Conservation (phyloP, 2,329 filamentous ascomycete species). For the Penicillium sp. region DNA sequence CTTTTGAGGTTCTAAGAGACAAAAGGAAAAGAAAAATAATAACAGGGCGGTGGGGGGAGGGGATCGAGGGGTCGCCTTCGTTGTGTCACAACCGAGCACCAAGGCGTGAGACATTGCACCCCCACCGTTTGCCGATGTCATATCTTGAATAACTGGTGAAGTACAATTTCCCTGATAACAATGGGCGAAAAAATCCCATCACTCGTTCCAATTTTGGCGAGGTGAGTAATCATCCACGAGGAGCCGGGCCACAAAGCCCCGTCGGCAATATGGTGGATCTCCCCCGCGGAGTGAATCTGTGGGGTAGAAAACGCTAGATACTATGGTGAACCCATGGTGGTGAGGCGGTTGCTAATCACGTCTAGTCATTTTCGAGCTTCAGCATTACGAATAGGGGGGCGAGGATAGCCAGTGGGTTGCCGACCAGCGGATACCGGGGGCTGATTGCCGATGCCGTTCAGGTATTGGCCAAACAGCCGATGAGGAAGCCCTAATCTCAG, state of each 20-base stretch:
- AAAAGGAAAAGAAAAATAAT: not conserved
- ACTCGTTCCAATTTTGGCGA: conserved; percentile 10
- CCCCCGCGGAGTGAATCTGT: conserved; percentile 26
- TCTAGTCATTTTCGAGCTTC: not conserved
- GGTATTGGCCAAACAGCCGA: conserved; percentile 24
- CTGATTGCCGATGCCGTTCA: conserved; percentile 19
- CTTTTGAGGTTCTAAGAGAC: not conserved
- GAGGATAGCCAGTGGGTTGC: conserved; percentile 13
- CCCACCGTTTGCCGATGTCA: not conserved
- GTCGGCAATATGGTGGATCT: conserved; percentile 19
- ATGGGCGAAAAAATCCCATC: not conserved
- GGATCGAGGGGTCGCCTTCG: not conserved
- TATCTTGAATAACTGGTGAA: not conserved
- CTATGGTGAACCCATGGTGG: not conserved
- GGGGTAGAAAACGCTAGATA: conserved; percentile 18
- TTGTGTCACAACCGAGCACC: conserved; percentile 13
- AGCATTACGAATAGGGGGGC: not conserved
- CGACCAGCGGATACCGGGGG: conserved; percentile 10
- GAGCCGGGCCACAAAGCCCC: not conserved
- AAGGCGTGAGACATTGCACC: not conserved
- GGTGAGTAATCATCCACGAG: not conserved
- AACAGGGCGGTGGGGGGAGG: not conserved
- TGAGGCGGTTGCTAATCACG: conserved; percentile 6
- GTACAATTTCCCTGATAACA: not conserved
- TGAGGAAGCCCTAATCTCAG: conserved; percentile 11